Evolutionary conservation across 331 rosid species (phyloP), one percentile per base, ranked within the genome.

Genomic region (Prunus yedoensis): DNA sequence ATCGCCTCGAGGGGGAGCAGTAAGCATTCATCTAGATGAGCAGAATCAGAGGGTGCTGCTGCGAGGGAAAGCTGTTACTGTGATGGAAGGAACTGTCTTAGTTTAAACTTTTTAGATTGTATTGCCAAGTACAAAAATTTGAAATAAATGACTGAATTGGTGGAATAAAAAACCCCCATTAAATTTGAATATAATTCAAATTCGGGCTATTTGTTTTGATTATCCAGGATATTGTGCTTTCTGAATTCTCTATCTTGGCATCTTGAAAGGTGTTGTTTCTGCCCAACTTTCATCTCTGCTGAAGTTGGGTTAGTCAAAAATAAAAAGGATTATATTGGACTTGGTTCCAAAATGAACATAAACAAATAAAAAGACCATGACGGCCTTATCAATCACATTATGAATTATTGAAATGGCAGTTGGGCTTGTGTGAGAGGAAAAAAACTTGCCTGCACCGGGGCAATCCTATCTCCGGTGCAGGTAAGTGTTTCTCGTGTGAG

Each of bases 21-120:
- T 91, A 35, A 83, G 74, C 52, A 20, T 88, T 78, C 93, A 83
- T 83, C 8, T 80, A 56, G 90, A 94, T 45, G 88, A 88, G 68
- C 80, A 85, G 81, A 88, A 79, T 25, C 91, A 90, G 45, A 88
- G 93, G 66, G 96, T 94, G 61, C 57, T 83, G 53, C 71, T 94
- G 83, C 91, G 86, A 32, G 98, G 97, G 52, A 91, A 90, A 70
- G 96, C 92, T 66, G 79, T 90, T 51, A 86, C 84, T 3, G 88
- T 88, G 51, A 90, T 88, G 94, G 88, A 94, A 85, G 98, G 98
- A 10, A 56, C 68, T 82, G 15, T 94, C 67, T 69, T 88, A 47
- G 91, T 79, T 71, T 88, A 80, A 70, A 62, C 14, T 28, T 8
- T 15, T 8, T 15, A 1, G 14, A 25, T 45, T 14, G 17, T 10